Evolutionary conservation across 73 alveolate genomes (phyloP).

Genomic region (Tetrahymena borealis): DNA sequence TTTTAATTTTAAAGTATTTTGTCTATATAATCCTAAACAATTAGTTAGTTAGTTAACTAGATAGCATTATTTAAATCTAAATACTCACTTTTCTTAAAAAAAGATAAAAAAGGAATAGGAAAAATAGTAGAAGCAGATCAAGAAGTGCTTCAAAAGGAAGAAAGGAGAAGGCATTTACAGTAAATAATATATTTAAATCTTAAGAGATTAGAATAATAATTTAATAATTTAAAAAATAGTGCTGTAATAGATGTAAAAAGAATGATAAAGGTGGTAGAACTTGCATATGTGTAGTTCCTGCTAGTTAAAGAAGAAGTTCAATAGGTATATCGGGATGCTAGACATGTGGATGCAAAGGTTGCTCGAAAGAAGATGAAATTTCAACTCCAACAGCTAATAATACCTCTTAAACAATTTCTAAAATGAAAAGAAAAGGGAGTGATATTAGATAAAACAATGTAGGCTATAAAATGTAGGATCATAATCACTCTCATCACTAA

Average conservation of each 20-base stretch:
- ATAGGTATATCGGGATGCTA: not conserved
- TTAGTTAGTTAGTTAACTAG: too few relatives aligned
- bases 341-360: not conserved
- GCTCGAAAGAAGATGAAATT: not conserved
- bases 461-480: not conserved
- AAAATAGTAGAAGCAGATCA: not conserved
- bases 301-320: not conserved
- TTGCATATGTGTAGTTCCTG: not conserved
- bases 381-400: not conserved
- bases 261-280: not conserved
- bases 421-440: not conserved
- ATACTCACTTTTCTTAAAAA: not conserved
- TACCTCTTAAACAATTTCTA: not conserved
- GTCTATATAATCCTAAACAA: too few relatives aligned
- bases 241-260: not conserved
- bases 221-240: not conserved
- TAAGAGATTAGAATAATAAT: not conserved
- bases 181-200: not conserved
- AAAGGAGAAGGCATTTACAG: not conserved
- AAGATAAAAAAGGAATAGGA: not conserved
- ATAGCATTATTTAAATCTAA: too few relatives aligned
- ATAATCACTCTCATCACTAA: not conserved
- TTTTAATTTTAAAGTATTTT: not conserved
- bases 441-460: not conserved
- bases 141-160: not conserved